phyloP scores from a whole-genome alignment of 306 rosid genomes.

The Medicago lupulina region DNA sequence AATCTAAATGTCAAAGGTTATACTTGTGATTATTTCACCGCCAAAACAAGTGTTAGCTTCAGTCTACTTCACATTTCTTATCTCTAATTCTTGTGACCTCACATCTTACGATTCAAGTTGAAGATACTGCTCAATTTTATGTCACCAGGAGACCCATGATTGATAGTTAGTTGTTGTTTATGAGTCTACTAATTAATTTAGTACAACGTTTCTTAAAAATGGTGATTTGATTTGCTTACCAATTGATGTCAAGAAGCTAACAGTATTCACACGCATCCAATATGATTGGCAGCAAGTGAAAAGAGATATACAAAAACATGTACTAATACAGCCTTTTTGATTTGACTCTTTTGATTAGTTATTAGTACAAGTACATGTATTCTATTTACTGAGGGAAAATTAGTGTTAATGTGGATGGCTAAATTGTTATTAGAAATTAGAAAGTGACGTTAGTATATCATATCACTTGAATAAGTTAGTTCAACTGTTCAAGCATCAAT shows the following conservation, averaged over 20 bases:
- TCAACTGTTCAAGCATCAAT: too few species aligned
- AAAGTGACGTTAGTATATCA: too few species aligned
- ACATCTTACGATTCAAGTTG: conserved; percentile 35
- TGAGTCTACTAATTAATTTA: background rate
- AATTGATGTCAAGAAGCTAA: background rate
- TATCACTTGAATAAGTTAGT: too few species aligned
- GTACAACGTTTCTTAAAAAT: background rate
- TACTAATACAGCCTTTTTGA: too few species aligned
- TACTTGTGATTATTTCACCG: background rate
- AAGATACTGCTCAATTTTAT: conserved; percentile 31
- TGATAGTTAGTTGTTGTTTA: background rate
- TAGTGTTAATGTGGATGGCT: too few species aligned
- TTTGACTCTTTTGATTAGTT: too few species aligned
- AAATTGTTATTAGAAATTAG: too few species aligned
- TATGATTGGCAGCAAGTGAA: background rate
- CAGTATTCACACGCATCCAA: background rate
- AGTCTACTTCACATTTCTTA: background rate
- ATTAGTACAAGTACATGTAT: too few species aligned
- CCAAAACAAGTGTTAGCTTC: conserved; percentile 1
- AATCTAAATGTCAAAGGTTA: background rate
- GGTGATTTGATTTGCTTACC: background rate
- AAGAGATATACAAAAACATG: background rate
- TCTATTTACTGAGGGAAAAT: too few species aligned
- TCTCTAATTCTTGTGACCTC: background rate
- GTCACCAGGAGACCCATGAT: conserved; percentile 31